Evolutionary conservation across 345 rosid genomes (phyloP).

Genomic region (Moricandia arvensis): DNA sequence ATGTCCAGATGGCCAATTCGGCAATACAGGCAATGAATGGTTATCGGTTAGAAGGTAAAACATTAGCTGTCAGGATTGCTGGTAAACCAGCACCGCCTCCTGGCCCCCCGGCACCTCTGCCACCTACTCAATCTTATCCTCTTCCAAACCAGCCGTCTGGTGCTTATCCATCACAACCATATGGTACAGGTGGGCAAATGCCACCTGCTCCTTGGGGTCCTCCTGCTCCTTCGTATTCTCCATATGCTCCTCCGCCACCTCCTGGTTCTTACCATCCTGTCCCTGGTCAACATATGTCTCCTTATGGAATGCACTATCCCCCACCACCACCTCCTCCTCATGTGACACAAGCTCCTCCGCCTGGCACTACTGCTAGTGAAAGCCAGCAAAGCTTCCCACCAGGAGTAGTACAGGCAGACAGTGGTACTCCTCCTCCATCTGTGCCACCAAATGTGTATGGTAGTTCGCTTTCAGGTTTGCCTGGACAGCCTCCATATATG

Average conservation of each 20-base stretch:
- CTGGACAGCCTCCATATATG: conserved; percentile 61
- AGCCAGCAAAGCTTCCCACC: conserved; percentile 81
- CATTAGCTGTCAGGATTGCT: conserved; percentile 94
- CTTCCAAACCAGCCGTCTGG: conserved; percentile 43
- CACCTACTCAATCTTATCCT: conserved; percentile 57
- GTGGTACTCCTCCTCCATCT: conserved; percentile 51
- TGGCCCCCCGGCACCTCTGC: conserved; percentile 62
- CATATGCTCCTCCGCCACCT: conserved; percentile 83
- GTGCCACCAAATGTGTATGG: conserved; percentile 54
- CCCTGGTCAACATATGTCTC: conserved; percentile 90
- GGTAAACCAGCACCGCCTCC: conserved; percentile 90
- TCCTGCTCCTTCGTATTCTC: conserved; percentile 75
- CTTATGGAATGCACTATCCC: conserved; percentile 81
- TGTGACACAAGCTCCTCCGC: conserved; percentile 61
- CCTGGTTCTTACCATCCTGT: conserved; percentile 75
- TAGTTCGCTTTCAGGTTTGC: conserved; percentile 48
- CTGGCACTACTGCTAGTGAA: conserved; percentile 70
- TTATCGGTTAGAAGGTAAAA: conserved; percentile 74
- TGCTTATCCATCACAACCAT: conserved; percentile 56
- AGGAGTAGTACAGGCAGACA: conserved; percentile 82
- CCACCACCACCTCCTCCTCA: conserved; percentile 48
- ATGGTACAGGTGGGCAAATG: conserved; percentile 67
- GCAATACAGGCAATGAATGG: conserved; percentile 91
- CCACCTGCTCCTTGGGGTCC: conserved; percentile 83
- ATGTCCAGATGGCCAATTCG: conserved; percentile 80